Conservation (phyloP, 2,329 filamentous ascomycete species). For the Aspergillus luchuensis region DNA sequence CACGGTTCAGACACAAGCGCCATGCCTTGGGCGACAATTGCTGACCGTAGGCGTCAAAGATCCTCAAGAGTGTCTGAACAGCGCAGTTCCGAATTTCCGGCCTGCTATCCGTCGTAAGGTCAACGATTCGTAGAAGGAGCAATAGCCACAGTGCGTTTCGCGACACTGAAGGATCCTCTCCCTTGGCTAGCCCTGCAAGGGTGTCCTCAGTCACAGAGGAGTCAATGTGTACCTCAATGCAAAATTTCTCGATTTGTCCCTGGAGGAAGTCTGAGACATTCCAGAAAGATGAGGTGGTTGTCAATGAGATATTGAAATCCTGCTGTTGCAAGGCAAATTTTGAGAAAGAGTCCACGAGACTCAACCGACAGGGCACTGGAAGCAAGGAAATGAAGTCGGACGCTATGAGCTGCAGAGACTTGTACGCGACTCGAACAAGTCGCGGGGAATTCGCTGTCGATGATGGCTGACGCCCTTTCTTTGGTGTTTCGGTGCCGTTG, state of each 20-base stretch:
- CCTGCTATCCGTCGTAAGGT: conserved; percentile 44
- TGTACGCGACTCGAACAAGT: conserved; percentile 83
- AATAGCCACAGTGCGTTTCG: conserved; percentile 38
- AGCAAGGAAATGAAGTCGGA: conserved; percentile 85
- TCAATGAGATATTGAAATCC: conserved; percentile 92
- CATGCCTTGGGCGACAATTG: conserved; percentile 76
- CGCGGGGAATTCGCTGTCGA: conserved; percentile 60
- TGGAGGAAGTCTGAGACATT: conserved; percentile 86
- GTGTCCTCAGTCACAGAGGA: conserved; percentile 58
- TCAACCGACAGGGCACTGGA: conserved; percentile 70
- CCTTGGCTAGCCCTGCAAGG: conserved; percentile 60
- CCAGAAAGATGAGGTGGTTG: conserved; percentile 95
- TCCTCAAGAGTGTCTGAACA: conserved; percentile 85
- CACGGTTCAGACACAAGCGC: conserved; percentile 77
- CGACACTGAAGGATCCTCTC: conserved; percentile 62
- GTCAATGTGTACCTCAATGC: conserved; percentile 41
- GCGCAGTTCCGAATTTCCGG: conserved; percentile 59
- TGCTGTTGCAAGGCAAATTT: conserved; percentile 87
- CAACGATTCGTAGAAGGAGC: conserved; percentile 43
- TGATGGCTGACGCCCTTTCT: conserved; percentile 22
- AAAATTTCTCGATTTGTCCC: conserved; percentile 48
- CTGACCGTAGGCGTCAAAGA: conserved; percentile 88
- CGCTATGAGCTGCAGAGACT: conserved; percentile 85
- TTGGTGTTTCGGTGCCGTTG: conserved; percentile 21
- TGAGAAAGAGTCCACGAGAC: conserved; percentile 82